These are phyloP conservation scores for Clavispora vitiphila DNA, from an alignment of 805 yeast genomes.

Conservation along the genomic window DNA sequence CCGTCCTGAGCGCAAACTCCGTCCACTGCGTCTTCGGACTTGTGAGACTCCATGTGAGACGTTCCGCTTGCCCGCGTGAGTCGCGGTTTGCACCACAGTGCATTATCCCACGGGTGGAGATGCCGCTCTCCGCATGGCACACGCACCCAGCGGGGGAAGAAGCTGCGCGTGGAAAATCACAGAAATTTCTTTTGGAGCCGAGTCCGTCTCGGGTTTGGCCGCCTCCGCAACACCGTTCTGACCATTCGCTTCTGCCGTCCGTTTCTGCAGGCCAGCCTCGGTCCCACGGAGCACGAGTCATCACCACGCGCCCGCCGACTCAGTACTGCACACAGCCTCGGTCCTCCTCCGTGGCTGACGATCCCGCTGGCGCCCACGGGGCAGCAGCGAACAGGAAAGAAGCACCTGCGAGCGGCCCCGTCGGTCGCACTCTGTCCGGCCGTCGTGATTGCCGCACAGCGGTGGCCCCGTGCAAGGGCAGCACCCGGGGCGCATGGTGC, in stretches of 20 bases:
- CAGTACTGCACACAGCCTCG: not conserved
- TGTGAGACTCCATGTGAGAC: not conserved
- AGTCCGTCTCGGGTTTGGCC: too few relatives aligned
- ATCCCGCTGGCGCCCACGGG: too few relatives aligned
- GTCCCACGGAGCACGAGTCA: not conserved
- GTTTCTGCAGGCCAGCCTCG: not conserved
- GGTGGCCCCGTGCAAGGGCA: too few relatives aligned
- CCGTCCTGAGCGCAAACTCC: not conserved
- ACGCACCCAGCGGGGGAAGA: too few relatives aligned
- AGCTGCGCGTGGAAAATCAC: too few relatives aligned
- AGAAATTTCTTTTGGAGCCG: too few relatives aligned
- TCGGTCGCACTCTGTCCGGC: too few relatives aligned
- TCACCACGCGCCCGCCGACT: not conserved
- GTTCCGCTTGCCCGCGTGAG: not conserved
- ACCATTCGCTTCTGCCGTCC: too few relatives aligned
- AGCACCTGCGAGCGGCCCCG: too few relatives aligned
- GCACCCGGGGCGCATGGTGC: not conserved
- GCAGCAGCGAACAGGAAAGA: not conserved
- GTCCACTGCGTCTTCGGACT: not conserved
- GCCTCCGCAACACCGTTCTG: too few relatives aligned
- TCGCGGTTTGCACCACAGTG: not conserved
- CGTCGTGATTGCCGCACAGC: too few relatives aligned
- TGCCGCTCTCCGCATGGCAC: too few relatives aligned
- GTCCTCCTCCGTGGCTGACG: not conserved
- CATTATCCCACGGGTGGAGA: not conserved